Base-by-base conservation (phyloP, 768 basidiomycete species). In the Boletus tylopilopsis region DNA sequence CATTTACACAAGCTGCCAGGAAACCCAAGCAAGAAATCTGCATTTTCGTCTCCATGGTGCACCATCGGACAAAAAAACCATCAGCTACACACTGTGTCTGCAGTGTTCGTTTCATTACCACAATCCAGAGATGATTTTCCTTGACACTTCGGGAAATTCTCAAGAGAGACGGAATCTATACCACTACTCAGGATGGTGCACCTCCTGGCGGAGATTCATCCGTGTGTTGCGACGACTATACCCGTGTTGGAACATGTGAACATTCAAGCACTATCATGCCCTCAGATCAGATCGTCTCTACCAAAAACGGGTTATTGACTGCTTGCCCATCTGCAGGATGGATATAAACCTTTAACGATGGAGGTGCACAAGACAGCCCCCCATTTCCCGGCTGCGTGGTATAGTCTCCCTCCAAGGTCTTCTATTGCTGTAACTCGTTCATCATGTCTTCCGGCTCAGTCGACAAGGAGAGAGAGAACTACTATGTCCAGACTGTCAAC, bases 401-500 rank as follows among this genome's bases (percentile, higher is more conserved):
- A 49, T 43, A 30, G 24, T 47, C 34, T 47, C 42, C 29, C 11
- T n/a, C n/a, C n/a, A n/a, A n/a, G n/a, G n/a, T n/a, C 30, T 15
- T 27, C 19, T 2, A 36, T 33, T 7, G 34, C 30, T 10, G 34
- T n/a, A 36, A 25, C 27, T 34, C 34, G 35, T 47, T 18, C 42
- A 32, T 24, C 42, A 63, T 63, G 62, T 63, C 63, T 5, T 44
- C 44, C 34, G 47, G 55, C 42, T 62, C 62, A 5, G 32, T 49
- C 42, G 60, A 64, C 37, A 62, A 62, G 51, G 62, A 62, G 32
- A 47, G 50, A 54, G 62, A 60, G 27, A 59, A 57, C 47, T 65
- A 63, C 45, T 65, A 63, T 24, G 57, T 63, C 37, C 61, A 64
- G 48, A 63, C 63, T 12, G 40, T 65, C 24, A 50, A 54, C 49